These are phyloP conservation scores for Orbilia quercus DNA, from an alignment of 2,329 filamentous ascomycete genomes.

Conservation along the genomic window DNA sequence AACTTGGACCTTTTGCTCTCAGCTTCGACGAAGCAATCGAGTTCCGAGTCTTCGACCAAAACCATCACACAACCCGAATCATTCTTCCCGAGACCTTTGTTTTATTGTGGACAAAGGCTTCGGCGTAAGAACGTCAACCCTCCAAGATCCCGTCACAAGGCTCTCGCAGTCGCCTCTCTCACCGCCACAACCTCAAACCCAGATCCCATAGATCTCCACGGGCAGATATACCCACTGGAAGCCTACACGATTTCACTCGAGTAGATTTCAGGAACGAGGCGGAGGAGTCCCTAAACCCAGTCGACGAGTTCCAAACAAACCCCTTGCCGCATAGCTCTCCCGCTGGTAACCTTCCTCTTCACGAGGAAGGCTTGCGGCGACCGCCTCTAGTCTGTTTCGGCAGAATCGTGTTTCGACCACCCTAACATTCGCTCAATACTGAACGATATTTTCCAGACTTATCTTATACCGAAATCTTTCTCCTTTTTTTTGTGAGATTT, in stretches of 20 bases:
- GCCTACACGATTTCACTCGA: conserved; percentile 28
- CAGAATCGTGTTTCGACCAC: conserved; percentile 93
- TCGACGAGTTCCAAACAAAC: conserved; percentile 53
- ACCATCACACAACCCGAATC: conserved; percentile 2
- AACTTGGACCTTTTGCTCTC: conserved; percentile 3
- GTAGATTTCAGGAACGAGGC: conserved; percentile 46
- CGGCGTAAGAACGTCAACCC: conserved; percentile 46
- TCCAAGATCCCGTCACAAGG: conserved; percentile 56
- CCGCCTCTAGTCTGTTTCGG: conserved; percentile 91
- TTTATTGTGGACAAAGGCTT: conserved; percentile 51
- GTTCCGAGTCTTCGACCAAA: conserved; percentile 19
- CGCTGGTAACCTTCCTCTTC: conserved; percentile 98
- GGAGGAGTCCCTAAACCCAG: conserved; percentile 54
- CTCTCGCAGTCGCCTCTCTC: conserved; percentile 39
- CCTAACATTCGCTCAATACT: conserved; percentile 73
- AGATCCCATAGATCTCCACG: conserved; percentile 12
- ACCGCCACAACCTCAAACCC: conserved; percentile 16
- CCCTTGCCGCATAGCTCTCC: conserved; percentile 99
- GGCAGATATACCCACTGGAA: conserved; percentile 18
- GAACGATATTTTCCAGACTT: conserved; percentile 57
- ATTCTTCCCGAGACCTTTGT: conserved; percentile 55
- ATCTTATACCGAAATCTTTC: conserved; percentile 23
- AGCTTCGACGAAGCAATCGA: conserved; percentile 19
- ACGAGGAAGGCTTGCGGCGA: conserved; percentile 99
- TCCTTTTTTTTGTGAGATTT: conserved; percentile 59